phyloP scores from a whole-genome alignment of 805 yeast species.

The Komagataella kurtzmanii region DNA sequence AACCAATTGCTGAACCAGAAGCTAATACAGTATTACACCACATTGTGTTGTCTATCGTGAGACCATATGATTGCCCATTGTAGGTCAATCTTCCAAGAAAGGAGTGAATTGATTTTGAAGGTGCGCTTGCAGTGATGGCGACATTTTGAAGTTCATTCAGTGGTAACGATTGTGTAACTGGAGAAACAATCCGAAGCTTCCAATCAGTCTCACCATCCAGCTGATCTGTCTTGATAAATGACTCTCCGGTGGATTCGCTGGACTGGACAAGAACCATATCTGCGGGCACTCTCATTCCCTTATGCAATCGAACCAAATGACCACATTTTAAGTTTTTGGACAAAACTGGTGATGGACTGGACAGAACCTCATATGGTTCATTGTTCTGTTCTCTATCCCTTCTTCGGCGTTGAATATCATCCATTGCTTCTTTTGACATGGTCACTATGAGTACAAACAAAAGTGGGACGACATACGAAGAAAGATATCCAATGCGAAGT shows the following conservation, averaged over 20 bases:
- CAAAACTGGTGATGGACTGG: conserved; percentile 26
- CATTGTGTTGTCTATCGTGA: conserved; percentile 80
- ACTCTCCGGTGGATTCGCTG: conserved; percentile 71
- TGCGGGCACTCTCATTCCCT: conserved; percentile 85
- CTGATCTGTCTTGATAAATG: conserved; percentile 93
- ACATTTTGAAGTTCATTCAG: conserved; percentile 39
- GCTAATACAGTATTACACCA: conserved; percentile 99
- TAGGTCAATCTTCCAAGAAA: conserved; percentile 65
- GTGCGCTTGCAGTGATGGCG: conserved; percentile 60
- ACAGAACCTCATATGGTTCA: conserved; percentile 66
- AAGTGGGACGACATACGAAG: conserved; percentile 87
- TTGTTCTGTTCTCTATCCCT: conserved; percentile 83
- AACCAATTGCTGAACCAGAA: conserved; percentile 82
- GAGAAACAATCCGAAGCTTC: conserved; percentile 77
- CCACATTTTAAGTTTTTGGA: conserved; percentile 71
- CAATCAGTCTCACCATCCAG: conserved; percentile 99
- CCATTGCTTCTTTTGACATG: conserved; percentile 91
- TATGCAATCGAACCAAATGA: conserved; percentile 65
- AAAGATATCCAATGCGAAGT: conserved; percentile 82
- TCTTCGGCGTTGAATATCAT: conserved; percentile 81
- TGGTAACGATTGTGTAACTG: conserved; percentile 51
- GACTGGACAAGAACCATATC: conserved; percentile 80
- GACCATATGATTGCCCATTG: conserved; percentile 45
- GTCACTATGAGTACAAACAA: conserved; percentile 89
- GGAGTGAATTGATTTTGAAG: conserved; percentile 70